A percentile compares a stretch with the other conserved stretches of the same genome.
These are phyloP conservation scores for Juglanconis oblonga DNA, from an alignment of 2,329 filamentous ascomycete genomes.

Conservation along the genomic window DNA sequence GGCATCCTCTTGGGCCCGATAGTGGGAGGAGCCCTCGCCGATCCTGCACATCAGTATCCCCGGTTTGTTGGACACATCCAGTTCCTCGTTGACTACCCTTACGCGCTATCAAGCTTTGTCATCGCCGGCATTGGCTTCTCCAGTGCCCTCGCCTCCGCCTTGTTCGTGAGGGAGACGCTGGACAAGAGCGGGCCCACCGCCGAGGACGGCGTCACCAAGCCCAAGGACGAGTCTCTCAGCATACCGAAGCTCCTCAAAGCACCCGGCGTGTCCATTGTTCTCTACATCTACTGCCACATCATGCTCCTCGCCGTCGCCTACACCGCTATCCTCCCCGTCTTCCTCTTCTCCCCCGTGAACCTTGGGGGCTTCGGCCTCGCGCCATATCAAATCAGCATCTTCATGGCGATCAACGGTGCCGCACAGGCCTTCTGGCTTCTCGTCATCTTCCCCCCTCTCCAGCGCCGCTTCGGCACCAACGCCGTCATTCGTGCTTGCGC, in stretches of 20 bases:
- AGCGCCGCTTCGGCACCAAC: constrained; percentile 64
- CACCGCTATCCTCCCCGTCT: constrained; percentile 68
- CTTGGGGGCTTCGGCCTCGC: constrained; percentile 66
- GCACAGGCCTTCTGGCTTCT: constrained; percentile 72
- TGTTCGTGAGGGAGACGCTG: constrained; percentile 65
- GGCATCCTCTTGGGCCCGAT: constrained; percentile 72
- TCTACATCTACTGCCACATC: constrained; percentile 63
- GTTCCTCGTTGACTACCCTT: constrained; percentile 65
- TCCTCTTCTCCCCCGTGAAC: constrained; percentile 59
- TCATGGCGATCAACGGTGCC: constrained; percentile 62
- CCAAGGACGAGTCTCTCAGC: constrained; percentile 33
- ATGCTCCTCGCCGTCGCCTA: constrained; percentile 70
- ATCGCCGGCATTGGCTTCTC: constrained; percentile 52
- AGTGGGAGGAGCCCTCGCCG: constrained; percentile 65
- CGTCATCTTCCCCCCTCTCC: constrained; percentile 65
- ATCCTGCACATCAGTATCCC: constrained; percentile 64
- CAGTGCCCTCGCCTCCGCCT: constrained; percentile 45
- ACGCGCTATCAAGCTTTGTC: constrained; percentile 61
- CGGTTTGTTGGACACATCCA: constrained; percentile 48
- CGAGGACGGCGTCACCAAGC: constrained; percentile 17
- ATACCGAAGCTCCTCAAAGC: constrained; percentile 55
- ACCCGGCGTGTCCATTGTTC: constrained; percentile 63
- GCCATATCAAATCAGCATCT: constrained; percentile 60
- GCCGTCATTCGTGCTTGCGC: constrained; percentile 60
- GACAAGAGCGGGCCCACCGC: constrained; percentile 23